These are phyloP conservation scores for Flueggea neowawraea DNA, from an alignment of 441 rosid species.

Conservation along the genomic window DNA sequence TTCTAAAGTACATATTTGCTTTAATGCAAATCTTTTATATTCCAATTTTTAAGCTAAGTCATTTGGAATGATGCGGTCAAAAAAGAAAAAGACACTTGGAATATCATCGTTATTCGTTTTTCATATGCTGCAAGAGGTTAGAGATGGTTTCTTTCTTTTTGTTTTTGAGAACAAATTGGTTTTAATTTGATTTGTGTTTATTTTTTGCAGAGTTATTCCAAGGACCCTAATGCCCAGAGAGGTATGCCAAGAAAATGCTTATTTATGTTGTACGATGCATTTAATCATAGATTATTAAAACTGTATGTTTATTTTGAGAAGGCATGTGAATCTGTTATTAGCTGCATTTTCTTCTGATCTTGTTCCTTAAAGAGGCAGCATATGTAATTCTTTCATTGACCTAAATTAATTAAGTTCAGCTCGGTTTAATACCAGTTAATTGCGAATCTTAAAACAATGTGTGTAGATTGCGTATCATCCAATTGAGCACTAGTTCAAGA, in stretches of 20 bases:
- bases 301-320: background rate
- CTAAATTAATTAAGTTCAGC: too few relatives aligned
- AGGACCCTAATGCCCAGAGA: slow-evolving; percentile 93
- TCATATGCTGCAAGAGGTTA: background rate
- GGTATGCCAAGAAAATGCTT: slow-evolving; percentile 36
- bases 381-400: too few relatives aligned
- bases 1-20: too few relatives aligned
- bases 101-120: too few relatives aligned
- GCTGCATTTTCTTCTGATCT: background rate
- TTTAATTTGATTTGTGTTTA: slow-evolving; percentile 13
- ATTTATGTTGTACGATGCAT: background rate
- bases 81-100: too few relatives aligned
- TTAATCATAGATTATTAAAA: background rate
- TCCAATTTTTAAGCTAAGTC: too few relatives aligned
- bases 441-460: too few relatives aligned
- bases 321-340: background rate
- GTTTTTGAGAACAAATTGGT: background rate
- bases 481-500: background rate
- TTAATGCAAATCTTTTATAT: too few relatives aligned
- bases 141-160: background rate
- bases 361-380: too few relatives aligned
- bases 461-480: too few relatives aligned
- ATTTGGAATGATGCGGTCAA: too few relatives aligned
- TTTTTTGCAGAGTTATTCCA: slow-evolving; percentile 81
- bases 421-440: too few relatives aligned